Percentiles rank a stretch among this genome's conserved stretches.
phyloP scores from a whole-genome alignment of 306 rosid genomes.

The Gillenia trifoliata region DNA sequence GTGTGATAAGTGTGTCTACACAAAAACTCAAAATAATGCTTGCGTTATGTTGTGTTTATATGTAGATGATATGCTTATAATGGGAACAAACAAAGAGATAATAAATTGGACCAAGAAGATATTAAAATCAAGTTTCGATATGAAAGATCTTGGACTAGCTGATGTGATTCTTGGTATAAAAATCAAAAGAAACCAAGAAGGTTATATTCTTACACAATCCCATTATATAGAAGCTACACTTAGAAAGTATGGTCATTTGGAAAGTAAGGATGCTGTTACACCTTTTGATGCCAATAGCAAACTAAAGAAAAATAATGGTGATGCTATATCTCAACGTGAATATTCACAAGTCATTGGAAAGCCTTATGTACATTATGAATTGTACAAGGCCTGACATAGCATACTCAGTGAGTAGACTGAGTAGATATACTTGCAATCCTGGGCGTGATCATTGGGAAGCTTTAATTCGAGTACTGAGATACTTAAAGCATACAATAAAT shows the following conservation, averaged over 20 bases:
- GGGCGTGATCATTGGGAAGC: background rate
- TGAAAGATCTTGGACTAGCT: background rate
- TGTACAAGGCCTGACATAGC: background rate
- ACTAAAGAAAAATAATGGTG: background rate
- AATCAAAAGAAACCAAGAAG: background rate
- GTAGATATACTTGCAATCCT: background rate
- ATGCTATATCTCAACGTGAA: background rate
- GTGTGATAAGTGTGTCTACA: too few species aligned
- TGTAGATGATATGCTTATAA: too few species aligned
- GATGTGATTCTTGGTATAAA: background rate
- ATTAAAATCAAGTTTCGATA: background rate
- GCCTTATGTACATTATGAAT: background rate
- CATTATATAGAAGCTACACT: background rate
- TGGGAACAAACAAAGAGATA: too few species aligned
- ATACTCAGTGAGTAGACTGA: background rate
- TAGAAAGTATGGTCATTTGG: too few species aligned
- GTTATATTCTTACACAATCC: background rate
- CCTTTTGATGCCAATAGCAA: too few species aligned
- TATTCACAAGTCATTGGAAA: conserved; percentile 1
- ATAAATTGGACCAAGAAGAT: background rate
- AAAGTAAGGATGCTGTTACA: too few species aligned
- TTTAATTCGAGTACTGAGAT: background rate
- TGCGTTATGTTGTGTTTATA: background rate
- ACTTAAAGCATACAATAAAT: background rate
- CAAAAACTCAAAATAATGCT: background rate